Evolutionary conservation across 176 grass and related monocot species (phyloP).

Genomic region (Zoysia pacifica): DNA sequence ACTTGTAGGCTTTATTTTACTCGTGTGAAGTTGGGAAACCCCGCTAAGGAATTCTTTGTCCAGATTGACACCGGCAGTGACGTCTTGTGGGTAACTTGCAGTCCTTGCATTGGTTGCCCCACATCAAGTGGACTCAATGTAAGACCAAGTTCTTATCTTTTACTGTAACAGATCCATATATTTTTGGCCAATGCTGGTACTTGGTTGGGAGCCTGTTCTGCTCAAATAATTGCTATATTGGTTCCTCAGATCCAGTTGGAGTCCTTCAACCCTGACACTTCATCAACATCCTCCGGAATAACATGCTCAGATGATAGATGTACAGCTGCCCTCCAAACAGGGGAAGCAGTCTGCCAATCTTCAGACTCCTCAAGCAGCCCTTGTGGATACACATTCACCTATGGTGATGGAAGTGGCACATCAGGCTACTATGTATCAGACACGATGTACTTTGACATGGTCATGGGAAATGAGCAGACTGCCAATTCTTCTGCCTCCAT

Average conservation of each 20-base stretch:
- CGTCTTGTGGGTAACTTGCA: conserved; percentile 96
- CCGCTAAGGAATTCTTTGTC: conserved; percentile 83
- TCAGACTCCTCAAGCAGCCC: conserved; percentile 45
- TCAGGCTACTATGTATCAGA: conserved; percentile 93
- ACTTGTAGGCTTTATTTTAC: conserved; percentile 86
- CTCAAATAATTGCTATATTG: conserved; percentile 27
- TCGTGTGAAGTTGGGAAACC: conserved; percentile 86
- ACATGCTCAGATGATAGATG: conserved; percentile 77
- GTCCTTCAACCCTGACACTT: conserved; percentile 71
- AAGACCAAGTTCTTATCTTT: conserved; percentile 37
- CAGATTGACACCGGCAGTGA: conserved; percentile 99
- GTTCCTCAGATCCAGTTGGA: conserved; percentile 75
- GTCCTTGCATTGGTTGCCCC: conserved; percentile 71
- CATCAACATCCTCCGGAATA: conserved; percentile 67
- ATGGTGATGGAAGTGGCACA: conserved; percentile 93
- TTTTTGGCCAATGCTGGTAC: not conserved
- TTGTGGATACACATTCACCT: conserved; percentile 87
- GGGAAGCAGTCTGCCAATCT: conserved; percentile 71
- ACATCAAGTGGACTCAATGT: conserved; percentile 93
- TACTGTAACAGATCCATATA: not conserved
- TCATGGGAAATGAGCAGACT: conserved; percentile 65
- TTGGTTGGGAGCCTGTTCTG: conserved; percentile 13
- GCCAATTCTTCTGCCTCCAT: conserved; percentile 85
- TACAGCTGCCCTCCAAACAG: conserved; percentile 68
- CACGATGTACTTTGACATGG: conserved; percentile 70